Evolutionary conservation across 2,329 filamentous ascomycete species (phyloP), one percentile per base, ranked within the genome.

Genomic region (Exophiala phaeomuriformis): DNA sequence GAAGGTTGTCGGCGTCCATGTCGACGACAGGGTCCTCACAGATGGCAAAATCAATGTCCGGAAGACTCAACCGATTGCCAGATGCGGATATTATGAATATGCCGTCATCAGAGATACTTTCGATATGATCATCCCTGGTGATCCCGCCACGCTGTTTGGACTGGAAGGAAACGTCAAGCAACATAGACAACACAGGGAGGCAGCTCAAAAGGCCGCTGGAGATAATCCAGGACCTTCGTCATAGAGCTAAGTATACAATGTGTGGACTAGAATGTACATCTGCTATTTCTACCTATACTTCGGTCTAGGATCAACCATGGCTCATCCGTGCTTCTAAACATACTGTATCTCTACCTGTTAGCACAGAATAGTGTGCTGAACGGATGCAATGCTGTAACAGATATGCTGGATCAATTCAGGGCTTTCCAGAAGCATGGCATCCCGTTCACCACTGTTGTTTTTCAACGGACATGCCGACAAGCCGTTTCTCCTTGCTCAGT

Each of bases 61-160:
- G 2, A 82, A 81, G 67, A 79, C 76, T 27, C 68, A 73, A 67
- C 80, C 80, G 3, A 82, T 83, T 66, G 81, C 79, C 4, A 67
- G 81, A 29, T 81, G 76, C 62, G 80, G 80, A 10, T 83, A 83
- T 64, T 78, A 77, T 61, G 71, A 82, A 64, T 83, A 83, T 67
- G 70, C 76, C 1, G 77, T 79, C 7, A 69, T 83, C 2, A 68
- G 69, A 48, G 73, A 79, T 27, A 75, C 76, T 1, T 83, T 83
- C 66, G 79, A 83, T 46, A 83, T 83, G 80, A 65, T 69, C 3
- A 72, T 77, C 54, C 75, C 75, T 2, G 57, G 59, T 2, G 47
- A 47, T 3, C 30, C 73, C 67, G 45, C 67, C 63, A 63, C 65
- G 10, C 54, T 70, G 12, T 67, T 64, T 56, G 70, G 71, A 6